Percentiles rank a stretch among this genome's conserved stretches.
These are phyloP conservation scores for Pythium oligandrum DNA, from an alignment of 352 stramenopile species.

Conservation along the genomic window DNA sequence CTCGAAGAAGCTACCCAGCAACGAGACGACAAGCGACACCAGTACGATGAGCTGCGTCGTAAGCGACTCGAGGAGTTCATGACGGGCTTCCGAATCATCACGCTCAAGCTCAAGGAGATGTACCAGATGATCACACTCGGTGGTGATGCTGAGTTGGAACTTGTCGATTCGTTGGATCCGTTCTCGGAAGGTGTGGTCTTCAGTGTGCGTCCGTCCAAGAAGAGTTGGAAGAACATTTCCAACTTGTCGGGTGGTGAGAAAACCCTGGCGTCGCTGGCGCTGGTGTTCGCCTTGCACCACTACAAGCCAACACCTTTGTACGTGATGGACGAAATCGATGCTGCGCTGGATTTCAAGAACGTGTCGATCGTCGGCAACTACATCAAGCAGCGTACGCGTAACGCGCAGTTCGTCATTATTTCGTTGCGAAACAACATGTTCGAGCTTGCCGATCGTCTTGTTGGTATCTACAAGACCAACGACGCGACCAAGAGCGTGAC, in stretches of 20 bases:
- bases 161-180: constrained; percentile 98
- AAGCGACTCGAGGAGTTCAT: constrained; percentile 99
- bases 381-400: constrained; percentile 99
- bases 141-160: constrained; percentile 97
- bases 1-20: constrained; percentile 92
- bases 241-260: constrained; percentile 99
- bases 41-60: constrained; percentile 96
- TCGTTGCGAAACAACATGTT: constrained; percentile 99
- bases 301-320: constrained; percentile 99
- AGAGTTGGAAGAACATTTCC: constrained; percentile 99
- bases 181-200: constrained; percentile 99
- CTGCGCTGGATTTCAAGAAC: constrained; percentile 98
- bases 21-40: constrained; percentile 89
- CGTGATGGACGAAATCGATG: constrained; percentile 97
- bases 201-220: constrained; percentile 98
- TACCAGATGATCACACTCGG: constrained; percentile 99
- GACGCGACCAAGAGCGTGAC: constrained; percentile 99
- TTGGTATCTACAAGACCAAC: constrained; percentile 99
- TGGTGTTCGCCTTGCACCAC: constrained; percentile 99
- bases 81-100: constrained; percentile 98
- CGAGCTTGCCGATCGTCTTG: constrained; percentile 97
- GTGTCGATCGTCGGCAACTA: constrained; percentile 99
- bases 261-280: constrained; percentile 97
- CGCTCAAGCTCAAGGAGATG: constrained; percentile 99
- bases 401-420: constrained; percentile 99